phyloP scores from a whole-genome alignment of 2,329 filamentous ascomycete species.

The Nemania serpens region DNA sequence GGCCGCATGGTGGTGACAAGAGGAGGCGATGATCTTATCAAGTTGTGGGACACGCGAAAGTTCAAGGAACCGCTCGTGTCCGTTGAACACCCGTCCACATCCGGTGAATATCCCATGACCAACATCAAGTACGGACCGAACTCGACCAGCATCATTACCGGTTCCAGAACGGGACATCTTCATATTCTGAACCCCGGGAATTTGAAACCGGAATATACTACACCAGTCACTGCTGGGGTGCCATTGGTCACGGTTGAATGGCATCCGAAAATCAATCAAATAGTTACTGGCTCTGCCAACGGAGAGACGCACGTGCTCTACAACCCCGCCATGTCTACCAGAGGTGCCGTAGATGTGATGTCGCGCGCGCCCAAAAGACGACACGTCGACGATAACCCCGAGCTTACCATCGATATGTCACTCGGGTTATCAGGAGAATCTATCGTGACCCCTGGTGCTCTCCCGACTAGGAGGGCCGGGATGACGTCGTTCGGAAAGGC shows the following conservation, averaged over 20 bases:
- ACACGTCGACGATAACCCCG: slow-evolving; percentile 91
- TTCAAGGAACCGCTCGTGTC: slow-evolving; percentile 89
- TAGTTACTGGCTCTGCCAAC: slow-evolving; percentile 91
- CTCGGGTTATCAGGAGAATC: slow-evolving; percentile 82
- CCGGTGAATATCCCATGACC: slow-evolving; percentile 78
- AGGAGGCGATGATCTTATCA: slow-evolving; percentile 90
- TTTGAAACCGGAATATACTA: slow-evolving; percentile 80
- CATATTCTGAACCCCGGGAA: slow-evolving; percentile 95
- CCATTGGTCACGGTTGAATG: slow-evolving; percentile 84
- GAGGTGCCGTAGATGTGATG: slow-evolving; percentile 87
- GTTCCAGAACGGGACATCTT: slow-evolving; percentile 82
- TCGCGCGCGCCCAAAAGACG: slow-evolving; percentile 91
- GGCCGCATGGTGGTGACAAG: slow-evolving; percentile 88
- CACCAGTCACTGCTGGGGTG: slow-evolving; percentile 83
- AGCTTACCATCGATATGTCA: slow-evolving; percentile 81
- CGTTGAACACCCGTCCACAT: slow-evolving; percentile 78
- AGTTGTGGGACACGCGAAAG: slow-evolving; percentile 95
- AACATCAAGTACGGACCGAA: slow-evolving; percentile 91
- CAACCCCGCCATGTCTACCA: slow-evolving; percentile 79
- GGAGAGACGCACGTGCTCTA: slow-evolving; percentile 89
- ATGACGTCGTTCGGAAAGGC: slow-evolving; percentile 78
- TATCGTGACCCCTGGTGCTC: slow-evolving; percentile 71
- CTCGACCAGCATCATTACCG: slow-evolving; percentile 83
- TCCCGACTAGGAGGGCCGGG: slow-evolving; percentile 64
- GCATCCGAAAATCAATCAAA: slow-evolving; percentile 96